Evolutionary conservation across 2,329 filamentous ascomycete genomes (phyloP).

Genomic region (Neofusicoccum cordaticola): DNA sequence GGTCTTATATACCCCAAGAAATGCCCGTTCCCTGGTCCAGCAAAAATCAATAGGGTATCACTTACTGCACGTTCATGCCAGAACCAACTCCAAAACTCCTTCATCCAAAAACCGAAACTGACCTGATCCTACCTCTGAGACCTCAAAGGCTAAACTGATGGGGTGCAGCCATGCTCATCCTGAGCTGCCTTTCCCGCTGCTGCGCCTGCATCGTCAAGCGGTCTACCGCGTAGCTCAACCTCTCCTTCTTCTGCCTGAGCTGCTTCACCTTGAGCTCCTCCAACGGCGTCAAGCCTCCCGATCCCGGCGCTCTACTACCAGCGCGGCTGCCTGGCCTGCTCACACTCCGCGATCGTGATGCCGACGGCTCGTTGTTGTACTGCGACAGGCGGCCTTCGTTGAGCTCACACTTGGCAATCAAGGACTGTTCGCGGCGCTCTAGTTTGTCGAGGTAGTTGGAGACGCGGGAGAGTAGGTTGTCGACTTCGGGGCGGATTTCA

Average conservation of each 20-base stretch:
- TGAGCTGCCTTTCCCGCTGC: slow-evolving; percentile 69
- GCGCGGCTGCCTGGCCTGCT: slow-evolving; percentile 5
- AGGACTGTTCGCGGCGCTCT: slow-evolving; percentile 75
- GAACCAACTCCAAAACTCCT: neutral
- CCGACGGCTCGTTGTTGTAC: slow-evolving; percentile 29
- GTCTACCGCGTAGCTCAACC: slow-evolving; percentile 82
- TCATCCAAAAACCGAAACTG: no score
- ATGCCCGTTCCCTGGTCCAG: neutral
- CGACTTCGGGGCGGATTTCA: slow-evolving; percentile 85
- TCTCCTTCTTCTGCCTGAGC: slow-evolving; percentile 76
- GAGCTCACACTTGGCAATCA: slow-evolving; percentile 78
- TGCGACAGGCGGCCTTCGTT: slow-evolving; percentile 68
- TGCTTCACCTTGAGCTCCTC: slow-evolving; percentile 62
- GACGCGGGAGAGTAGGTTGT: slow-evolving; percentile 75
- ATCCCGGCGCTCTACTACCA: slow-evolving; percentile 23
- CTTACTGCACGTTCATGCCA: neutral
- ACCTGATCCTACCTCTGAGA: no score
- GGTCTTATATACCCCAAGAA: neutral
- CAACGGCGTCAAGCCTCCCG: slow-evolving; percentile 36
- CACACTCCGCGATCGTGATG: slow-evolving; percentile 8
- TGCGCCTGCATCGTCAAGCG: slow-evolving; percentile 81
- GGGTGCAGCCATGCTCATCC: slow-evolving; percentile 67
- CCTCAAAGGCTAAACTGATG: slow-evolving; percentile 29
- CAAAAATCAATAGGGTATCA: neutral
- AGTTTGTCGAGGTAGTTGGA: slow-evolving; percentile 79